Evolutionary conservation across 108 stramenopile species (phyloP).

Genomic region (Cyclotella sp.): DNA sequence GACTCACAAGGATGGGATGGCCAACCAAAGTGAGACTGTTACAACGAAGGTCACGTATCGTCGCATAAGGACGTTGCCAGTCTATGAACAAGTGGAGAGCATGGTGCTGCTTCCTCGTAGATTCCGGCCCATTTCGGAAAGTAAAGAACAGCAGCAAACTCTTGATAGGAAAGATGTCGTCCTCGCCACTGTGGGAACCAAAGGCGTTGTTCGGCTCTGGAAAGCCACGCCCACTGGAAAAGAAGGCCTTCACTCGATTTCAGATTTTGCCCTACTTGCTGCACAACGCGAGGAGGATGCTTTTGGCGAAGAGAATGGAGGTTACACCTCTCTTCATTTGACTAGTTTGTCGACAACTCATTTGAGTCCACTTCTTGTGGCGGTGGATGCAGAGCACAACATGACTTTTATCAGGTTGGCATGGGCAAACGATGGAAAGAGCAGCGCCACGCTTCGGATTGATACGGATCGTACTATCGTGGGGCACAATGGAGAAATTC

Average conservation of each 20-base stretch:
- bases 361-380: slow-evolving; percentile 66
- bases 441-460: slow-evolving; percentile 18
- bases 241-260: slow-evolving; percentile 38
- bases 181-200: slow-evolving; percentile 81
- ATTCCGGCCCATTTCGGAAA: slow-evolving; percentile 48
- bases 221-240: slow-evolving; percentile 48
- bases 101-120: slow-evolving; percentile 59
- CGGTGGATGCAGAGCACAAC: slow-evolving; percentile 93
- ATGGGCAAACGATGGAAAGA: slow-evolving; percentile 21
- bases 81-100: slow-evolving; percentile 87
- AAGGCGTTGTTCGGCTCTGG: slow-evolving; percentile 78
- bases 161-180: slow-evolving; percentile 48
- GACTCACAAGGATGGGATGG: slow-evolving; percentile 15
- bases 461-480: slow-evolving; percentile 78
- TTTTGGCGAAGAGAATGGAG: slow-evolving; percentile 83
- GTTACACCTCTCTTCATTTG: slow-evolving; percentile 64
- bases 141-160: slow-evolving; percentile 41
- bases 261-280: slow-evolving; percentile 54
- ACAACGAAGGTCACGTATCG: slow-evolving; percentile 47
- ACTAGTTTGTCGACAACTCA: slow-evolving; percentile 41
- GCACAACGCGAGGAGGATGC: slow-evolving; percentile 61
- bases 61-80: slow-evolving; percentile 79
- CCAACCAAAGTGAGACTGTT: slow-evolving; percentile 6
- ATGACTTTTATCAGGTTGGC: slow-evolving; percentile 70
- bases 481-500: slow-evolving; percentile 94